These are phyloP conservation scores for Lagenidium sp. DNA, from an alignment of 352 stramenopile species.

Conservation along the genomic window DNA sequence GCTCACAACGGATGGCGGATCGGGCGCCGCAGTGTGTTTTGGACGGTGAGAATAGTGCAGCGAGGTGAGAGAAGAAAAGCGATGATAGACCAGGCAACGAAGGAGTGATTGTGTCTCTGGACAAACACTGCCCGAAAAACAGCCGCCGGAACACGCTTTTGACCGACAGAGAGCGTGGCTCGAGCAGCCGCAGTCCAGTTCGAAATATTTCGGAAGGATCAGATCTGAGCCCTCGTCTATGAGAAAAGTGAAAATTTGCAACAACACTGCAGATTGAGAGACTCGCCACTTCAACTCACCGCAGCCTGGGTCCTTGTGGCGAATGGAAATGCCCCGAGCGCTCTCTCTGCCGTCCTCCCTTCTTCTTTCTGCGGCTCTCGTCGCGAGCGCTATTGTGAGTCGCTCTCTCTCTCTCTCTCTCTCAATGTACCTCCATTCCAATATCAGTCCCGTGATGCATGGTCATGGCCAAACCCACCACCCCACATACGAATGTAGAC, in stretches of 20 bases:
- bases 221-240: too few relatives aligned
- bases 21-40: too few relatives aligned
- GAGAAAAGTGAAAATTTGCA: background rate
- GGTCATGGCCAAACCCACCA: background rate
- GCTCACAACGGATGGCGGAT: too few relatives aligned
- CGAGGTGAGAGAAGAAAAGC: too few relatives aligned
- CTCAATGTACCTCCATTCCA: background rate
- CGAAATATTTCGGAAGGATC: too few relatives aligned
- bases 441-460: background rate
- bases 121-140: background rate
- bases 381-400: background rate
- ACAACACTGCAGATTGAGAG: background rate
- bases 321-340: background rate
- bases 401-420: background rate
- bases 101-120: too few relatives aligned
- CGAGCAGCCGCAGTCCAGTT: too few relatives aligned
- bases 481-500: conserved; percentile 8
- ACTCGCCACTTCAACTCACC: background rate
- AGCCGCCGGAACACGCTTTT: background rate
- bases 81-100: too few relatives aligned
- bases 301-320: background rate
- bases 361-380: background rate
- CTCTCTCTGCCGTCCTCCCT: background rate
- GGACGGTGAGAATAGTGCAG: too few relatives aligned
- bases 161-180: background rate